Evolutionary conservation across 2,329 filamentous ascomycete species (phyloP).

Genomic region (Aspergillus fructus): DNA sequence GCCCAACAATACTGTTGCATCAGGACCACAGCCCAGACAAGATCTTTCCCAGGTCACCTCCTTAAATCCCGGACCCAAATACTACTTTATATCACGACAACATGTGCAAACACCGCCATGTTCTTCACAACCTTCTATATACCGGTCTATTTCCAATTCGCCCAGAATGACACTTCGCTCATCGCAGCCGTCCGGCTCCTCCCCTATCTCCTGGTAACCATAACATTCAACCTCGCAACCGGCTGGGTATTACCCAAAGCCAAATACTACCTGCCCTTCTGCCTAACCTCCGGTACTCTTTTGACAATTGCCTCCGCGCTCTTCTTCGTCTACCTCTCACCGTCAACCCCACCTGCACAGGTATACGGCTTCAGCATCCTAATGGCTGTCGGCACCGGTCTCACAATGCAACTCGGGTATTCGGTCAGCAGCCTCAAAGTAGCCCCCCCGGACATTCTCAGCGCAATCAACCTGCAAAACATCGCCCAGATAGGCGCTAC

Average conservation of each 20-base stretch:
- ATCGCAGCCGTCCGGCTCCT: background rate
- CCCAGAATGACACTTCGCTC: background rate
- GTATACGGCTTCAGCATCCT: conserved; percentile 20
- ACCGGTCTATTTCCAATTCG: background rate
- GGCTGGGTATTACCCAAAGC: background rate
- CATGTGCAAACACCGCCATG: background rate
- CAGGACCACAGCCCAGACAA: background rate
- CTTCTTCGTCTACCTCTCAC: conserved; percentile 11
- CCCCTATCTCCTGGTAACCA: background rate
- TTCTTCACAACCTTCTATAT: background rate
- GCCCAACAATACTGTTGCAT: background rate
- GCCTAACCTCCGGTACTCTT: background rate
- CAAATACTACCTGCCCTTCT: background rate
- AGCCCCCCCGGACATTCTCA: conserved; percentile 2
- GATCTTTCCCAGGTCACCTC: background rate
- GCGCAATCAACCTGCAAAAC: conserved; percentile 17
- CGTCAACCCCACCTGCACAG: background rate
- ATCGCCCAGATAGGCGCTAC: conserved; percentile 20
- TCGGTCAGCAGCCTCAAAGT: conserved; percentile 21
- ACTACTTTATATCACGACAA: background rate
- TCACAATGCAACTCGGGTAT: conserved; percentile 20
- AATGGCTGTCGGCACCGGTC: conserved; percentile 19
- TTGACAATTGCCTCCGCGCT: background rate
- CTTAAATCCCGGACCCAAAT: background rate
- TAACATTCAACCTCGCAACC: background rate